These are phyloP conservation scores for Licmophora abbreviata DNA, from an alignment of 108 stramenopile species.

Conservation along the genomic window DNA sequence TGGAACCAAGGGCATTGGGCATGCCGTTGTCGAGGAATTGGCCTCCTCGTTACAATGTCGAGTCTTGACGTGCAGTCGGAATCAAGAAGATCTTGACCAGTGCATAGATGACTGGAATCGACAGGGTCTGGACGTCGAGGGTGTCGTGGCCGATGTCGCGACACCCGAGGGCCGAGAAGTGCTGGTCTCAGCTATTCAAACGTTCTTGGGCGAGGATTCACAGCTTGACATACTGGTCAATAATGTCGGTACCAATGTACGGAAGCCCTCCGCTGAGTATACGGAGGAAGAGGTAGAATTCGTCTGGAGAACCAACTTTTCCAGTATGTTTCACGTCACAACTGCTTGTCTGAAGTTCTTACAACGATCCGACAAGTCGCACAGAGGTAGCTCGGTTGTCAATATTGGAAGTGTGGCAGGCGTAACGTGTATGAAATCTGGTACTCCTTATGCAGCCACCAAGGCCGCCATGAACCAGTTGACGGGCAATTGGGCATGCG, in stretches of 20 bases:
- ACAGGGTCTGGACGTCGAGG: slow-evolving; percentile 49
- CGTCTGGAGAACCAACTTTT: slow-evolving; percentile 83
- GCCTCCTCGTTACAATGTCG: slow-evolving; percentile 31
- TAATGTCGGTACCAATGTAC: slow-evolving; percentile 94
- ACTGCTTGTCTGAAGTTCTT: slow-evolving; percentile 52
- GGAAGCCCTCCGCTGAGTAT: slow-evolving; percentile 83
- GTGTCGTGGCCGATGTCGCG: slow-evolving; percentile 66
- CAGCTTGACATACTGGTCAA: slow-evolving; percentile 90
- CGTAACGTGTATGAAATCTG: slow-evolving; percentile 81
- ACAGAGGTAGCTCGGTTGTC: slow-evolving; percentile 56
- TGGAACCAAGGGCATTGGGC: slow-evolving; percentile 78
- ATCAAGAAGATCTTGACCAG: slow-evolving; percentile 44
- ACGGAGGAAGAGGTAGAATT: slow-evolving; percentile 71
- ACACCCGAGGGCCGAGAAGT: slow-evolving; percentile 45
- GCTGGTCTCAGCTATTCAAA: slow-evolving; percentile 34
- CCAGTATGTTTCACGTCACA: slow-evolving; percentile 68
- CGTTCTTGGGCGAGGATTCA: slow-evolving; percentile 12
- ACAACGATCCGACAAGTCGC: slow-evolving; percentile 25
- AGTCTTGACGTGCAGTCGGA: slow-evolving; percentile 65
- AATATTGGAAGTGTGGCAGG: slow-evolving; percentile 94
- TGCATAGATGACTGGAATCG: slow-evolving; percentile 55
- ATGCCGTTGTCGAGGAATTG: slow-evolving; percentile 45
- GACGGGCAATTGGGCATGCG: slow-evolving; percentile 88
- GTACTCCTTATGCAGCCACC: slow-evolving; percentile 71
- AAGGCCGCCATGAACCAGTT: slow-evolving; percentile 97